Base-by-base conservation (phyloP, 2,329 filamentous ascomycete species). In the Aspergillus novofumigatus region DNA sequence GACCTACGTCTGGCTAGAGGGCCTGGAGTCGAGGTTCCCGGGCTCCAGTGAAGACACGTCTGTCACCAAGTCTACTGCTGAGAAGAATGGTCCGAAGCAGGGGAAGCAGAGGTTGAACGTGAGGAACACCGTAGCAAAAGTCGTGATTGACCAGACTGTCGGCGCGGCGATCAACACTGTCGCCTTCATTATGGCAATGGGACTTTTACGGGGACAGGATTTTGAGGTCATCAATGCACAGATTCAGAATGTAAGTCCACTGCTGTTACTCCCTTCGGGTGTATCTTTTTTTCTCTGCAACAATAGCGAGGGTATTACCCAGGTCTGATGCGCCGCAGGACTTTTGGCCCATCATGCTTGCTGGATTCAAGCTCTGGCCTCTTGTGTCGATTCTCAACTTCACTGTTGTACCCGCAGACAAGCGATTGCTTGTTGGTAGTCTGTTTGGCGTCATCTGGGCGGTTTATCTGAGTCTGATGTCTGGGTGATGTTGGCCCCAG, bases 1-100 rank as follows among this genome's bases (percentile, higher is more conserved):
- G 52, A 84, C 83, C 60, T 85, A 82, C 63, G 70, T 81, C 55
- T 86, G 83, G 83, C 82, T 86, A 62, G 77, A 80, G 54, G 77
- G 77, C 29, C 76, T 85, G 29, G 83, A 85, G 68, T 72, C 75
- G 23, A 76, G 69, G 9, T 83, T 84, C 55, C 83, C 83, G 0
- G 81, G 80, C 0, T 77, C 78, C 60, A 66, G 55, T 35, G 56
- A 55, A 14, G 52, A 61, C 29, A 52, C 25, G 3, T 25, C 29
- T 21, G 47, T 23, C 26, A 49, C 59, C 11, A 63, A 59, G 26
- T 17, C 32, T 17, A 29, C 52, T 52, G 63, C 59, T 42, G 51
- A 52, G 21, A 60, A 62, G 21, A 59, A 59, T 32, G 52, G 52
- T 11, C 3, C 20, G 45, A 59, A 58, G 38, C 47, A 63, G 38